Base-by-base conservation (phyloP, 202 grass and related monocot species). In the Tripidium arundinaceum region DNA sequence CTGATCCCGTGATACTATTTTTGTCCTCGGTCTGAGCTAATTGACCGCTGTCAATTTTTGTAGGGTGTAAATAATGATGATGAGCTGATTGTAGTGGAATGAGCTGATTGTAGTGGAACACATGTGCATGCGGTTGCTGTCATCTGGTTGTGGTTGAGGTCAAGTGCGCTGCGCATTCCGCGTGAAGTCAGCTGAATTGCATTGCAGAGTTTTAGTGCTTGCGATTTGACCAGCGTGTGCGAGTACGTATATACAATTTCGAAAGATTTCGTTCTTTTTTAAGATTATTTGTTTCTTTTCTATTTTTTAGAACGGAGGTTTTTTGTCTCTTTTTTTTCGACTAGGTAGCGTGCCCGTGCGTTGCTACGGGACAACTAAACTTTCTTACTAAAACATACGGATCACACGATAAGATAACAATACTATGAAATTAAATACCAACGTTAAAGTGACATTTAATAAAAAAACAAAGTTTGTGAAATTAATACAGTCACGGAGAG, bases 61-160 rank as follows among this genome's bases (percentile, higher is more conserved):
- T 31, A 82, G 87, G 64, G 33, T 61, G 65, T 85, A 84, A 81
- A 65, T 60, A 81, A 65, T 65, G 57, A 69, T 38, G 42, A 60
- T 40, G 82, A 59, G 31, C 27, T 67, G 45, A 54, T 50, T 65
- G 22, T 31, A 74, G 47, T 57, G 62, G 75, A n/a, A n/a, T n/a
- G n/a, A n/a, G n/a, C n/a, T n/a, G n/a, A n/a, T n/a, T n/a, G n/a
- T n/a, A n/a, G n/a, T n/a, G n/a, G n/a, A 46, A 69, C 60, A 54
- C 49, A 64, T 45, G 57, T 58, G 43, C 18, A 6, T 72, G 43
- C 3, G 12, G 65, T 81, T 76, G 65, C 31, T 77, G 54, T 79
- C 72, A 88, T 21, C 46, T 36, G 68, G 28, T 59, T 54, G 39
- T 63, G 34, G 70, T 26, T 50, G 46, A 8, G 25, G 4, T 14